Evolutionary conservation across 176 grass and related monocot genomes (phyloP), one percentile per base, ranked within the genome.

Genomic region (Eleusine indica): DNA sequence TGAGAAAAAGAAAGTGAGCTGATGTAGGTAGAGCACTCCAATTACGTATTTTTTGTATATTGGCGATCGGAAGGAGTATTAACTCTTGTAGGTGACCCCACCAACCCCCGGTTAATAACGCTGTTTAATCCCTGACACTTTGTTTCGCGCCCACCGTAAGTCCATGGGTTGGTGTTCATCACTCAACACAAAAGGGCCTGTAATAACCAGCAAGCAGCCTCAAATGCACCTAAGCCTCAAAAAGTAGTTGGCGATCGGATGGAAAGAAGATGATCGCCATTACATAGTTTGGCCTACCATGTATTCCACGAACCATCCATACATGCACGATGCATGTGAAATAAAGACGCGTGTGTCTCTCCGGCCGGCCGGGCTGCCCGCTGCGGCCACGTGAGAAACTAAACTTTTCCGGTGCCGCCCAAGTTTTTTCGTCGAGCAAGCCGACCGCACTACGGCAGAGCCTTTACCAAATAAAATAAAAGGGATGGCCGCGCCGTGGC

Each of bases 261-360:
- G 53, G 61, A 30, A 5, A 64, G 9, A 62, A 0, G 58, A 57
- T 7, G 58, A 22, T 25, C 25, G 18, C 22, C n/a, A 63, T 63
- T 63, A 63, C 9, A 64, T 6, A 13, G n/a, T 64, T 64, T 30
- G 61, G 61, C 61, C 61, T 30, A 64, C 61, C 61, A 30, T 30
- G 25, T 4, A 64, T 64, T 64, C 61, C 61, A 64, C 61, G 61
- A 64, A 64, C 4, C 61, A 64, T 64, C 61, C 25, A 64, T 64
- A 22, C 1, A 47, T 22, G 28, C 5, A 62, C 35, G 37, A 10
- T 44, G 73, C 74, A 78, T 85, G 83, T 71, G 83, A 35, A 38
- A 18, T 61, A 85, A 85, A 77, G 83, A 35, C 65, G 74, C 74
- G 5, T 10, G 28, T 77, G 49, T 84, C 82, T 28, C 49, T 28